phyloP scores from a whole-genome alignment of 2,329 filamentous ascomycete genomes.

The Penicillium rolfsii region DNA sequence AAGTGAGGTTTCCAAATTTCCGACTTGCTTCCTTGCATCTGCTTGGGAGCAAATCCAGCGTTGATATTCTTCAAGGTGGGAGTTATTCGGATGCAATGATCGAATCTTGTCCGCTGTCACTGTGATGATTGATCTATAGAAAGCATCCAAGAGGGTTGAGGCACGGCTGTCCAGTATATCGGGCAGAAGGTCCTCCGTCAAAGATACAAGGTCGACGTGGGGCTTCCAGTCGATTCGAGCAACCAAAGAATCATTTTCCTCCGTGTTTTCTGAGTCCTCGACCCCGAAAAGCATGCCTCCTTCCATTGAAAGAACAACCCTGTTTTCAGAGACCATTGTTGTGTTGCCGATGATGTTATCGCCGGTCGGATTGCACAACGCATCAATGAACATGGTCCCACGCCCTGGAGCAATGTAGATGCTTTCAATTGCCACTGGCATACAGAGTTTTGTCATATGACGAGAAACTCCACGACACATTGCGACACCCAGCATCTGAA shows the following conservation, averaged over 20 bases:
- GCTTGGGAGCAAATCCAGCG: neutral
- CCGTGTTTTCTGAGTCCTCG: neutral
- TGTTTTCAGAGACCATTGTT: neutral
- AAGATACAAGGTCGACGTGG: neutral
- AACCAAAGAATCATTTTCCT: neutral
- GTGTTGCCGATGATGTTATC: neutral
- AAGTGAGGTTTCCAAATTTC: neutral
- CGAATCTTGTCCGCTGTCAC: neutral
- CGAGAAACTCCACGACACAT: neutral
- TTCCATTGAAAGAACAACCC: slow-evolving; percentile 3
- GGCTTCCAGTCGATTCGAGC: slow-evolving; percentile 5
- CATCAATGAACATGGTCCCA: neutral
- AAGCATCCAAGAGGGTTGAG: neutral
- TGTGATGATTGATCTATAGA: neutral
- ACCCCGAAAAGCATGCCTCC: neutral
- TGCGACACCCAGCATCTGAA: slow-evolving; percentile 14
- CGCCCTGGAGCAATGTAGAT: slow-evolving; percentile 5
- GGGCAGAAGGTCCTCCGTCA: neutral
- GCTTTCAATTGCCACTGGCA: slow-evolving; percentile 4
- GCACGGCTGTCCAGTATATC: neutral
- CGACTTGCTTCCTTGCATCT: neutral
- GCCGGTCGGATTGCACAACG: neutral
- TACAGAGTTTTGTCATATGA: neutral
- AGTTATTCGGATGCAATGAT: neutral
- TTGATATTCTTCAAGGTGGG: neutral